Percentiles rank a stretch among this genome's conserved stretches.
phyloP scores from a whole-genome alignment of 345 rosid species.

The sweet orange (Citrus sinensis) region DVS_A1.0 CM039163.1:32207501-32208000 shows the following conservation, averaged over 20 bases:
- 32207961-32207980: conserved; percentile 46
- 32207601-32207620: conserved; percentile 77
- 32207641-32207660: neutral
- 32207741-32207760: neutral
- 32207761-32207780: neutral
- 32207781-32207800: neutral
- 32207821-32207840: neutral
- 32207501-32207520: conserved; percentile 78
- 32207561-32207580: conserved; percentile 78
- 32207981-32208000: conserved; percentile 74
- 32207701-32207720: neutral
- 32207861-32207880: neutral
- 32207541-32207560: conserved; percentile 81
- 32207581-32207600: conserved; percentile 91
- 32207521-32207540: conserved; percentile 86
- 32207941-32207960: conserved; percentile 95
- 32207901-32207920: conserved; percentile 5
- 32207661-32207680: neutral
- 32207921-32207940: conserved; percentile 44
- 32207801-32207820: neutral
- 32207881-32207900: neutral
- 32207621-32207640: conserved; percentile 77
- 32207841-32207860: neutral
- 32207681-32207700: neutral
- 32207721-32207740: neutral